These are phyloP conservation scores for Diplodia corticola DNA, from an alignment of 2,329 filamentous ascomycete species.

Conservation along the genomic window DNA sequence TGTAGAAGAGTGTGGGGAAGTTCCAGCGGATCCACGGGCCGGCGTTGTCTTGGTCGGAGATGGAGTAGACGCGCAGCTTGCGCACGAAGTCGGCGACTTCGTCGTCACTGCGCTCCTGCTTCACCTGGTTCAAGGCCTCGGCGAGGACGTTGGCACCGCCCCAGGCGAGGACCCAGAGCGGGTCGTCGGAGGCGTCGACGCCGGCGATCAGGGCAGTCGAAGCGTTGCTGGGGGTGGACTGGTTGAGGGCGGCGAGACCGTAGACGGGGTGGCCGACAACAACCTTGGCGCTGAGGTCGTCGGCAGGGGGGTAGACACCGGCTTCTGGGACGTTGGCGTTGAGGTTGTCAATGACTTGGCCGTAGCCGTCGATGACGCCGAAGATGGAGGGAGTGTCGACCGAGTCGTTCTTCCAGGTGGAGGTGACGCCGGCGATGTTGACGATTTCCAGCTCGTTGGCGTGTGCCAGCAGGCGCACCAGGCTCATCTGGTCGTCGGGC, in stretches of 20 bases:
- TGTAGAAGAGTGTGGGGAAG: slow-evolving; percentile 53
- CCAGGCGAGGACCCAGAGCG: slow-evolving; percentile 54
- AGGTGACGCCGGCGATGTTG: slow-evolving; percentile 27
- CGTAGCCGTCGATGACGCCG: slow-evolving; percentile 33
- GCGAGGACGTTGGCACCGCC: slow-evolving; percentile 56
- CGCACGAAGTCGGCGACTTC: slow-evolving; percentile 42
- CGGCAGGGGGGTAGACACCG: slow-evolving; percentile 29
- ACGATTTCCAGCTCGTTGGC: slow-evolving; percentile 28
- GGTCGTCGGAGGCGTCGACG: slow-evolving; percentile 35
- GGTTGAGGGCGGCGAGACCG: slow-evolving; percentile 39
- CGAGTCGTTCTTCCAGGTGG: slow-evolving; percentile 26
- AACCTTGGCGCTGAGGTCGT: slow-evolving; percentile 24
- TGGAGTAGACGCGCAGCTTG: slow-evolving; percentile 54
- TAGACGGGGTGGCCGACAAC: slow-evolving; percentile 41
- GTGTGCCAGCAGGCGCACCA: slow-evolving; percentile 28
- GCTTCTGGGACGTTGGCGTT: slow-evolving; percentile 38
- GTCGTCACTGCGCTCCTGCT: slow-evolving; percentile 27
- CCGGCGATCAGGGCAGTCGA: slow-evolving; percentile 30
- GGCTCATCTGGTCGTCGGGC: slow-evolving; percentile 28
- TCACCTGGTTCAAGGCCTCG: slow-evolving; percentile 47
- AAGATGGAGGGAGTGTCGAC: slow-evolving; percentile 27
- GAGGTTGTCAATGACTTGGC: slow-evolving; percentile 44
- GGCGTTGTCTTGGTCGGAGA: slow-evolving; percentile 56
- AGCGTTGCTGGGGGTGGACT: slow-evolving; percentile 26
- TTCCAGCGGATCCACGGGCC: slow-evolving; percentile 51